Evolutionary conservation across 2,329 filamentous ascomycete genomes (phyloP).

Genomic region (Hypoxylon sp.): DNA sequence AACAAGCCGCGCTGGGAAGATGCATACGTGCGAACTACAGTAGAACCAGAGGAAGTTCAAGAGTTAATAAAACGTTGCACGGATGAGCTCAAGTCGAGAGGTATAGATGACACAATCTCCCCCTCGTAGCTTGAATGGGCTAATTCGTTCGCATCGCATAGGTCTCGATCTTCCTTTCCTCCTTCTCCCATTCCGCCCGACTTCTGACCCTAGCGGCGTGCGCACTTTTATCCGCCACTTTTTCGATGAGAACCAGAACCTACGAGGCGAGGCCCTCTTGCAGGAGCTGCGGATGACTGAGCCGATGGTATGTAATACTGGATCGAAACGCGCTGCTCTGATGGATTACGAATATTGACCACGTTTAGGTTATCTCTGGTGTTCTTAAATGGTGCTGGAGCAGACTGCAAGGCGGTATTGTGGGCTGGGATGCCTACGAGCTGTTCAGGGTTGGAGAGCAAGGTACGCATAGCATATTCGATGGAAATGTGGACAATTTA

Average conservation of each 20-base stretch:
- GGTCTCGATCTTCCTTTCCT: conserved; percentile 93
- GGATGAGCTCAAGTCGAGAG: conserved; percentile 92
- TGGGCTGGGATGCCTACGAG: conserved; percentile 98
- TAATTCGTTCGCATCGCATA: conserved; percentile 56
- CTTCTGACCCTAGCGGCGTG: conserved; percentile 91
- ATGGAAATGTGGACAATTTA: conserved; percentile 14
- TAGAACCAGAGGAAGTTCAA: conserved; percentile 91
- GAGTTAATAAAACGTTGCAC: conserved; percentile 89
- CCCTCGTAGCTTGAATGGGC: conserved; percentile 17
- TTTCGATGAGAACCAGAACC: conserved; percentile 78
- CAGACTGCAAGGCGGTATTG: conserved; percentile 88
- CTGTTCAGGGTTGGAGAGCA: conserved; percentile 94
- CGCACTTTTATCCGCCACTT: conserved; percentile 94
- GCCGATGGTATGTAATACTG: conserved; percentile 79
- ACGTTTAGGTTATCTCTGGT: conserved; percentile 85
- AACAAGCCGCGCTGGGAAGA: conserved; percentile 87
- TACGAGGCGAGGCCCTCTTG: conserved; percentile 78
- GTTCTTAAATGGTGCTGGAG: conserved; percentile 99
- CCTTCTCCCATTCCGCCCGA: conserved; percentile 92
- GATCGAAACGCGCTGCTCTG: conserved; percentile 9
- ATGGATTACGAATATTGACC: conserved; percentile 17
- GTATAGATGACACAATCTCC: conserved; percentile 66
- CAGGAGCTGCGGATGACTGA: conserved; percentile 94
- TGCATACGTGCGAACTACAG: conserved; percentile 84
- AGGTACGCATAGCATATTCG: conserved; percentile 68